These are phyloP conservation scores for Wolfiporia cocos DNA, from an alignment of 1,284 basidiomycete genomes.

Conservation along the genomic window DNA sequence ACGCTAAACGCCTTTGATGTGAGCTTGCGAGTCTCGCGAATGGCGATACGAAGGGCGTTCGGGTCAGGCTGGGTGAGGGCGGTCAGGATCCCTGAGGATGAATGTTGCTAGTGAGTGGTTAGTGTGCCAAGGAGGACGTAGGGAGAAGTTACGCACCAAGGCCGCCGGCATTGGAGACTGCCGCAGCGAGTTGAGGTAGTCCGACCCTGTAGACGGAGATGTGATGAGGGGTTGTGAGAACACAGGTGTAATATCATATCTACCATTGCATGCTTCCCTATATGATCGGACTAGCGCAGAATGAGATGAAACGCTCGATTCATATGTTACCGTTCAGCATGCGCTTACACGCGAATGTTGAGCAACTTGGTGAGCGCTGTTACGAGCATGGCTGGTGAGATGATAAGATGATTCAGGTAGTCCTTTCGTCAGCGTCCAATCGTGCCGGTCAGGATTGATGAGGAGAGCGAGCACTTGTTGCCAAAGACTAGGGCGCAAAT, in stretches of 20 bases:
- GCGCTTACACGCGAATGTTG: slow-evolving; percentile 51
- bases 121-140: not conserved
- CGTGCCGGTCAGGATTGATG: no score
- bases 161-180: slow-evolving; percentile 84
- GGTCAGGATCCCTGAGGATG: slow-evolving; percentile 64
- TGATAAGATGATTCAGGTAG: no score
- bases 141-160: slow-evolving; percentile 46
- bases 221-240: not conserved
- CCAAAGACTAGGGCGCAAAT: no score
- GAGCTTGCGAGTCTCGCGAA: slow-evolving; percentile 67
- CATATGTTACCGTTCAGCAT: no score
- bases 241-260: slow-evolving; percentile 3
- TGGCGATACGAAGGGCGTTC: slow-evolving; percentile 79
- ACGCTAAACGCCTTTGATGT: slow-evolving; percentile 84
- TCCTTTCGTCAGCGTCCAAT: no score
- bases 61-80: slow-evolving; percentile 87
- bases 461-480: no score
- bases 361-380: slow-evolving; percentile 49
- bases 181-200: slow-evolving; percentile 66
- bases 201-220: no score
- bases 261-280: slow-evolving; percentile 89
- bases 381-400: no score
- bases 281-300: slow-evolving; percentile 66
- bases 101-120: no score
- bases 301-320: not conserved